A percentile compares a stretch with the other conserved stretches of the same genome.
Evolutionary conservation across 179 eudicot species (phyloP).

Genomic region (Beta corolliflora): DNA sequence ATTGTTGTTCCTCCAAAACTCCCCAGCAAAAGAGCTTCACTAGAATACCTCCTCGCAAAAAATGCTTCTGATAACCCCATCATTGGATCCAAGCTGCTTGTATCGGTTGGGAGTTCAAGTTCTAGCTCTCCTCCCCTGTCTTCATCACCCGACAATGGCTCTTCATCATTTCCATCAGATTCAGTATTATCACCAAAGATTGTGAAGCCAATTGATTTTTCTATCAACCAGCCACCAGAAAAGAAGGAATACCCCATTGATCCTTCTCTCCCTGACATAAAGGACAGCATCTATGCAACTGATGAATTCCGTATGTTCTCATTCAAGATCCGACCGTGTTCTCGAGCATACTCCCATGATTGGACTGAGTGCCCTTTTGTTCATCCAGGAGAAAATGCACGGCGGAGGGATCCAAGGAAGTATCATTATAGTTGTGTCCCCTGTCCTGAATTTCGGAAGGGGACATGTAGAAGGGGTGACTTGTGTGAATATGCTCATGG

Average conservation of each 20-base stretch:
- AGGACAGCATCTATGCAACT: conserved; percentile 56
- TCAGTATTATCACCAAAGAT: conserved; percentile 40
- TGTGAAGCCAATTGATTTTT: conserved; percentile 33
- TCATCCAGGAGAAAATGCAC: conserved; percentile 75
- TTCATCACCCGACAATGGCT: conserved; percentile 48
- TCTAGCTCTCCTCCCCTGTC: conserved; percentile 52
- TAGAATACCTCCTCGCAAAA: conserved; percentile 44
- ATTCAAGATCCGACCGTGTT: conserved; percentile 65
- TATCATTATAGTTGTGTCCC: conserved; percentile 72
- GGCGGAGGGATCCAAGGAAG: conserved; percentile 67
- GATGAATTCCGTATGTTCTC: conserved; percentile 77
- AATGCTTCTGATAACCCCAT: conserved; percentile 33
- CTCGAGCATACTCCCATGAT: conserved; percentile 71
- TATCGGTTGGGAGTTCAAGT: conserved; percentile 39
- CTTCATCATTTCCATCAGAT: conserved; percentile 44
- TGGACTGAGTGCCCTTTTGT: conserved; percentile 82
- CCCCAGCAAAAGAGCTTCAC: conserved; percentile 38
- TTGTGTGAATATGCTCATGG: conserved; percentile 81
- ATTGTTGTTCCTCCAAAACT: conserved; percentile 57
- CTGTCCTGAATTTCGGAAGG: conserved; percentile 68
- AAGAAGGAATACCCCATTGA: conserved; percentile 75
- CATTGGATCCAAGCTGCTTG: conserved; percentile 36
- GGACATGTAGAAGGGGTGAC: conserved; percentile 63
- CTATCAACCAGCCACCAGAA: conserved; percentile 41
- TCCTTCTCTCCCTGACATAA: conserved; percentile 69